Base-by-base conservation (phyloP, 1,139 yeast species). In the Yamadazyma dushanensis region DNA sequence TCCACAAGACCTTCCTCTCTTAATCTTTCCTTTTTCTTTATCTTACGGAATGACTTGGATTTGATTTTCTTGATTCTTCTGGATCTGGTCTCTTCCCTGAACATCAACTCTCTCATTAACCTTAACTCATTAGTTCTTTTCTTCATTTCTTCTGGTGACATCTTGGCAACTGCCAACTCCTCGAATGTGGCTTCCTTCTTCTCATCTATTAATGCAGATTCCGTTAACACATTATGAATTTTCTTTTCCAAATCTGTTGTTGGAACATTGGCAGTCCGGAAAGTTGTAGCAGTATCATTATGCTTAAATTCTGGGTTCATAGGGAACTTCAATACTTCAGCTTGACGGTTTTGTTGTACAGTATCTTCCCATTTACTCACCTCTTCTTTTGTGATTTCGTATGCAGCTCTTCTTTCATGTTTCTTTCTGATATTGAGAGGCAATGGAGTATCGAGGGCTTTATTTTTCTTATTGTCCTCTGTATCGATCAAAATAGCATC, bases 71-170 rank as follows among this genome's bases (percentile, higher is more conserved):
- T 90, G 52, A 92, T 76, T 50, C 99, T 76, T 59, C 78, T 88
- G 15, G 97, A 89, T 56, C 87, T 83, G 53, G 82, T 78, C 64
- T 92, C 97, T 53, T 92, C 97, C 54, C 97, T 76, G 63, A 89
- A 92, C 95, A 92, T 87, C 45, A 92, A 74, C 54, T 92, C 98
- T 46, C 98, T 77, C 97, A 89, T 89, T 53, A 84, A 63, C 49
- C 97, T 76, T 47, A 92, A 73, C 59, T 92, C 96, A 39, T 79
- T 76, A 10, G 95, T 83, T 46, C 95, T 76, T 54, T 81, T 78
- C 42, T 70, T 68, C 64, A 90, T 65, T 36, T 94, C 98, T 44
- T 85, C 95, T 18, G 84, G 77, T 0, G 94, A 73, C 57, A 92
- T 62, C 49, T 84, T 82, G 2, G 94, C 88, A n/a, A 83, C 76